phyloP scores from a whole-genome alignment of 1,284 basidiomycete species.

The Leucoagaricus sp. region DNA sequence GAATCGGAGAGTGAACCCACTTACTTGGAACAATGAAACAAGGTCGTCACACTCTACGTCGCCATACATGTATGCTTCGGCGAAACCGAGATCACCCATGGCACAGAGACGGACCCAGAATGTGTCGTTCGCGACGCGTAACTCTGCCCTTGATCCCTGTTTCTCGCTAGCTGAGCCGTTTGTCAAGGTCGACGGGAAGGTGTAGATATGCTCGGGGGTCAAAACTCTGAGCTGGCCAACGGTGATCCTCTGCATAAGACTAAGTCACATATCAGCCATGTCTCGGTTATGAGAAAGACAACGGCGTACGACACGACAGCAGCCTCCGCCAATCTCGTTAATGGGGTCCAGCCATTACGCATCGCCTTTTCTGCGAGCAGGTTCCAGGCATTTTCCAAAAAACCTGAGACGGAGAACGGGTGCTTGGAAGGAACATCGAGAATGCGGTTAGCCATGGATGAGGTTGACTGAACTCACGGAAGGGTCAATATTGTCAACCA shows the following conservation, averaged over 20 bases:
- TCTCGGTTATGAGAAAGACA: not conserved
- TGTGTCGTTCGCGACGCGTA: slow-evolving; percentile 58
- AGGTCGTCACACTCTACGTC: slow-evolving; percentile 70
- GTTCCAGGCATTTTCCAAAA: slow-evolving; percentile 45
- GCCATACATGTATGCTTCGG: slow-evolving; percentile 76
- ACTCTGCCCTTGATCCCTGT: slow-evolving; percentile 41
- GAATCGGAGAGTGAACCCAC: no score
- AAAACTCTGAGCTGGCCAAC: slow-evolving; percentile 49
- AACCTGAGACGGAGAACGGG: slow-evolving; percentile 40
- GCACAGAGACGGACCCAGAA: slow-evolving; percentile 70
- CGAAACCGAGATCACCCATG: slow-evolving; percentile 71
- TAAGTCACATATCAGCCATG: slow-evolving; percentile 20
- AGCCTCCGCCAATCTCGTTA: slow-evolving; percentile 43
- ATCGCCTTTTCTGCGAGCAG: slow-evolving; percentile 23
- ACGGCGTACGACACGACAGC: slow-evolving; percentile 44
- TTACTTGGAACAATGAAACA: slow-evolving; percentile 59
- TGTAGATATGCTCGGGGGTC: slow-evolving; percentile 45
- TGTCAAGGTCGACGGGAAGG: slow-evolving; percentile 39
- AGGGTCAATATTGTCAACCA: no score
- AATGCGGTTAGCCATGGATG: slow-evolving; percentile 40
- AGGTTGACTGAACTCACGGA: not conserved
- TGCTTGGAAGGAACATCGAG: slow-evolving; percentile 44
- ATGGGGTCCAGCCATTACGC: slow-evolving; percentile 40
- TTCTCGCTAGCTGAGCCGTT: slow-evolving; percentile 20
- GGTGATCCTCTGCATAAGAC: slow-evolving; percentile 50